A percentile compares a stretch with the other conserved stretches of the same genome.
These are phyloP conservation scores for Magnolia sinica DNA, from an alignment of 164 flowering plant genomes.

Conservation along the genomic window DNA sequence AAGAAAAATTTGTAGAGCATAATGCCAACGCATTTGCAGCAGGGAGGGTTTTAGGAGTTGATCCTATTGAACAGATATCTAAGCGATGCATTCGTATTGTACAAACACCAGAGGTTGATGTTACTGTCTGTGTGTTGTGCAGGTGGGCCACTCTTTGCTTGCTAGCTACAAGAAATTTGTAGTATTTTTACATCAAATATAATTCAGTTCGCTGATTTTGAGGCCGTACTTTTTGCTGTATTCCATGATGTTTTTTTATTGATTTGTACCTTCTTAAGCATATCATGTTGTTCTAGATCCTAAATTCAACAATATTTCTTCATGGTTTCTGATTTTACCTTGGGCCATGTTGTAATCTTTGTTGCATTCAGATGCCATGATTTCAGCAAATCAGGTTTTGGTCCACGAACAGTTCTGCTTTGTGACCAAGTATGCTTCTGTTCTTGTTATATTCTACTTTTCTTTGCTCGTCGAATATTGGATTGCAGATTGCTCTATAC, in stretches of 20 bases:
- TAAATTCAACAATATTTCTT: not conserved
- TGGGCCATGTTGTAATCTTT: not conserved
- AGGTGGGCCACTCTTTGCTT: constrained; percentile 36
- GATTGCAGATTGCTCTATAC: not conserved
- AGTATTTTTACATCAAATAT: not conserved
- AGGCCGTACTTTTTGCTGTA: not conserved
- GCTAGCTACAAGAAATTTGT: not conserved
- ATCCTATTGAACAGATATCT: constrained; percentile 61
- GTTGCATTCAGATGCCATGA: constrained; percentile 44
- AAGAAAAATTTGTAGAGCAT: constrained; percentile 47
- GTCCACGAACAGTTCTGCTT: constrained; percentile 69
- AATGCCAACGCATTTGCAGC: constrained; percentile 80
- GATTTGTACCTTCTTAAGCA: not conserved
- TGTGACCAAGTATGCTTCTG: constrained; percentile 77
- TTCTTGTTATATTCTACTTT: not conserved
- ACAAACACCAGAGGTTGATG: constrained; percentile 32
- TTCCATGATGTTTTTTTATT: not conserved
- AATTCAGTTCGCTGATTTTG: not conserved
- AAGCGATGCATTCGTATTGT: constrained; percentile 73
- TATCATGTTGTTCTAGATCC: not conserved
- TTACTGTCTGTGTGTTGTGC: constrained; percentile 75
- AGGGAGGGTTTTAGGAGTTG: constrained; percentile 71
- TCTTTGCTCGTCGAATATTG: not conserved
- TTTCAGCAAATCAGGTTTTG: constrained; percentile 62
- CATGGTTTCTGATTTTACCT: not conserved